Evolutionary conservation across 164 flowering plant species (phyloP).

Genomic region (Hamamelis virginiana): DNA sequence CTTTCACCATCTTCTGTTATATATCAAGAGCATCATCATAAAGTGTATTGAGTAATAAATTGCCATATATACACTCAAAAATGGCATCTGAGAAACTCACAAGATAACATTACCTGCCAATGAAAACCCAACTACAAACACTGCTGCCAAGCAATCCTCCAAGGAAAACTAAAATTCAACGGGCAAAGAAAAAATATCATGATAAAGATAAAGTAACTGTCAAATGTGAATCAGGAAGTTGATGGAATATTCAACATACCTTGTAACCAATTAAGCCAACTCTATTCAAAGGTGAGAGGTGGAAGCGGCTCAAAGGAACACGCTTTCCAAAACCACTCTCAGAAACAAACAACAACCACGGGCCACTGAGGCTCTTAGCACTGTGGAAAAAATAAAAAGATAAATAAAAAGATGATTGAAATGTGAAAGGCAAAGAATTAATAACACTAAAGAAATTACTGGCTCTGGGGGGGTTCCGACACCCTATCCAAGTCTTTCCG

Average conservation of each 20-base stretch:
- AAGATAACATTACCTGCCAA: conserved; percentile 47
- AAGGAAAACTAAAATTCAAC: conserved; percentile 48
- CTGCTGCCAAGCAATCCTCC: conserved; percentile 80
- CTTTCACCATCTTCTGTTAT: conserved; percentile 84
- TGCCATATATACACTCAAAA: neutral
- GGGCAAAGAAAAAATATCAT: neutral
- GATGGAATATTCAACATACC: conserved; percentile 36
- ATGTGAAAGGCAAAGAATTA: neutral
- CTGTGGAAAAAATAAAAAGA: conserved; percentile 23
- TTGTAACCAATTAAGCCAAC: conserved; percentile 86
- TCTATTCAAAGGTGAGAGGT: conserved; percentile 59
- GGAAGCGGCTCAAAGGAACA: conserved; percentile 82
- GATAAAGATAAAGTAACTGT: neutral
- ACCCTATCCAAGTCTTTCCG: conserved; percentile 42
- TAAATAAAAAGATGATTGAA: neutral
- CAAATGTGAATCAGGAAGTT: neutral
- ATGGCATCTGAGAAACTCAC: neutral
- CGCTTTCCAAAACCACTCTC: conserved; percentile 93
- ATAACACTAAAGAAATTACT: conserved; percentile 28
- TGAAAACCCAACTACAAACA: conserved; percentile 83
- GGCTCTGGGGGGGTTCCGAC: conserved; percentile 29
- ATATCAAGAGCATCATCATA: neutral
- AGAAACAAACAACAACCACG: conserved; percentile 87
- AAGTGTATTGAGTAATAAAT: neutral
- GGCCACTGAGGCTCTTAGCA: conserved; percentile 45